phyloP scores from a whole-genome alignment of 1,284 basidiomycete genomes.

The Microbotryum intermedium region DNA sequence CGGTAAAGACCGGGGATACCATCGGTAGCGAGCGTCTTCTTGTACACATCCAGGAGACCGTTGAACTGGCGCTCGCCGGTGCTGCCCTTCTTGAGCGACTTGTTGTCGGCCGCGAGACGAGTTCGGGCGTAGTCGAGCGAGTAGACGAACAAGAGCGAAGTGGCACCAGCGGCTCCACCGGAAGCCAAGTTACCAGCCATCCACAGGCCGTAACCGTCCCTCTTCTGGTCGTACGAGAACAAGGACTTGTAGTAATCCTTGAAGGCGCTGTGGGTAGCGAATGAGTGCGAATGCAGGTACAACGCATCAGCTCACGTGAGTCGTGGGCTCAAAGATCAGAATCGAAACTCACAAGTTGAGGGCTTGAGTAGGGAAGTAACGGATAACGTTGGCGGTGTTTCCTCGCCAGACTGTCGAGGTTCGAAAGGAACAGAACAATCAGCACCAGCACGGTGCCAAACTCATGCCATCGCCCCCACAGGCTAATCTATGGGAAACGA shows the following conservation, averaged over 20 bases:
- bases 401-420: slow-evolving; percentile 65
- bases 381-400: slow-evolving; percentile 96
- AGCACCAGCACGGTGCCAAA: neutral
- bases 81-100: slow-evolving; percentile 76
- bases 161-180: slow-evolving; percentile 52
- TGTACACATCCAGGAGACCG: slow-evolving; percentile 88
- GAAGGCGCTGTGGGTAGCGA: slow-evolving; percentile 27
- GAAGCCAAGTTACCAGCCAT: slow-evolving; percentile 67
- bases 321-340: too few relatives aligned
- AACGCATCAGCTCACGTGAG: neutral
- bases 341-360: slow-evolving; percentile 68
- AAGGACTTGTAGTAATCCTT: slow-evolving; percentile 94
- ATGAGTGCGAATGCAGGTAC: neutral
- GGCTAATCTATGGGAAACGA: neutral
- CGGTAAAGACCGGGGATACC: slow-evolving; percentile 58
- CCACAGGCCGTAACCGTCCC: slow-evolving; percentile 37
- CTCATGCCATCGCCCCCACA: neutral
- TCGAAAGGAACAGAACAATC: neutral
- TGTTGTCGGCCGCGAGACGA: slow-evolving; percentile 92
- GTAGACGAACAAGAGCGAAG: slow-evolving; percentile 93
- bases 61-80: slow-evolving; percentile 71
- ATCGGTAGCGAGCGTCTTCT: slow-evolving; percentile 67
- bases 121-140: slow-evolving; percentile 96
- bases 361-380: slow-evolving; percentile 95
- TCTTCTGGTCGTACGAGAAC: slow-evolving; percentile 46